These are phyloP conservation scores for Trichocladium antarcticum DNA, from an alignment of 495 filamentous ascomycete genomes.

Conservation along the genomic window DNA sequence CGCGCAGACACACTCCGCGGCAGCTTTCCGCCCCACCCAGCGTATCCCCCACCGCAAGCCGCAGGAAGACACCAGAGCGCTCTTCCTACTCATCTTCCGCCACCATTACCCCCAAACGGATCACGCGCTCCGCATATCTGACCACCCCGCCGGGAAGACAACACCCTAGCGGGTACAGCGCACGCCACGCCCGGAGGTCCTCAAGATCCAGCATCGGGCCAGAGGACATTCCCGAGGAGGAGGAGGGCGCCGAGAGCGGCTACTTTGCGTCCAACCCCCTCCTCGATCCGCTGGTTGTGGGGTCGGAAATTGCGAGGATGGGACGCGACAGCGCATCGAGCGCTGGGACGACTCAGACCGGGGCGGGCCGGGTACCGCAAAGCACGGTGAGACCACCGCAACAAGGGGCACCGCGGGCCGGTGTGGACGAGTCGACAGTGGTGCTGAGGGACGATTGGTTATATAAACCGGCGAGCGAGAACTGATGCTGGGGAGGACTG, in stretches of 20 bases:
- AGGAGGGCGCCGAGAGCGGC: background rate
- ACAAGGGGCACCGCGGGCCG: no score
- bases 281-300: background rate
- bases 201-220: background rate
- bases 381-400: background rate
- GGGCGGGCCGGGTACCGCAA: background rate
- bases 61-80: no score
- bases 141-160: background rate
- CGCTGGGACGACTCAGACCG: background rate
- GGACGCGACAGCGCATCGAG: background rate
- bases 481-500: no score
- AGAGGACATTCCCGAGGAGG: background rate
- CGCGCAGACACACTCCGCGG: background rate
- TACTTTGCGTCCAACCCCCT: background rate
- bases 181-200: no score
- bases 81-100: no score
- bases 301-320: background rate
- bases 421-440: no score
- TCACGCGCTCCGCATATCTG: background rate
- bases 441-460: no score
- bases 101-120: background rate
- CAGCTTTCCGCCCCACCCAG: background rate
- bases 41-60: no score
- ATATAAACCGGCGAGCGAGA: no score
- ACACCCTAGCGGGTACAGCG: no score